phyloP scores from a whole-genome alignment of 129 eudicot species.

The Artemisia tridentata region DNA sequence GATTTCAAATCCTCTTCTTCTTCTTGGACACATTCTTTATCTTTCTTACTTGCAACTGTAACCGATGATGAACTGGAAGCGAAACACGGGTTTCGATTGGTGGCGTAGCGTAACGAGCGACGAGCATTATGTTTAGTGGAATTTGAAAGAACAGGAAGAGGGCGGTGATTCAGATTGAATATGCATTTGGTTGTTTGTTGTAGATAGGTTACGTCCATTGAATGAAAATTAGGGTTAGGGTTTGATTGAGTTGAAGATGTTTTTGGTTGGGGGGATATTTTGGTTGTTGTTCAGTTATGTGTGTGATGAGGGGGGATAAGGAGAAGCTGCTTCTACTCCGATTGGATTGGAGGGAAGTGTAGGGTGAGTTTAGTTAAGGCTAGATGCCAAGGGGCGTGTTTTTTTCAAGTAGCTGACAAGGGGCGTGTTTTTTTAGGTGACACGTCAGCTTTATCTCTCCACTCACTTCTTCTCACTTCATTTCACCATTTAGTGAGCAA shows the following conservation, averaged over 20 bases:
- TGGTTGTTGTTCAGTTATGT: slow-evolving; percentile 24
- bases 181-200: slow-evolving; percentile 44
- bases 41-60: slow-evolving; percentile 48
- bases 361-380: too few relatives aligned
- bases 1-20: slow-evolving; percentile 67
- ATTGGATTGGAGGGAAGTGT: too few relatives aligned
- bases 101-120: slow-evolving; percentile 22
- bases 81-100: slow-evolving; percentile 36
- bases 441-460: too few relatives aligned
- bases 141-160: slow-evolving; percentile 31
- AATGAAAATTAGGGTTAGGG: slow-evolving; percentile 40
- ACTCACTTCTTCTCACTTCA: too few relatives aligned
- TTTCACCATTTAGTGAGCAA: too few relatives aligned
- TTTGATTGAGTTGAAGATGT: not conserved
- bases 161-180: slow-evolving; percentile 37
- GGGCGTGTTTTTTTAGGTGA: too few relatives aligned
- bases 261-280: slow-evolving; percentile 9
- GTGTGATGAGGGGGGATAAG: slow-evolving; percentile 25
- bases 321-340: not conserved
- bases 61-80: slow-evolving; percentile 71
- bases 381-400: too few relatives aligned
- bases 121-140: slow-evolving; percentile 17
- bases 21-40: slow-evolving; percentile 27
- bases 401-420: too few relatives aligned
- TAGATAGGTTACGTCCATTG: slow-evolving; percentile 47